Base-by-base conservation (phyloP, 805 yeast genomes). In the Priceomyces medius region DNA sequence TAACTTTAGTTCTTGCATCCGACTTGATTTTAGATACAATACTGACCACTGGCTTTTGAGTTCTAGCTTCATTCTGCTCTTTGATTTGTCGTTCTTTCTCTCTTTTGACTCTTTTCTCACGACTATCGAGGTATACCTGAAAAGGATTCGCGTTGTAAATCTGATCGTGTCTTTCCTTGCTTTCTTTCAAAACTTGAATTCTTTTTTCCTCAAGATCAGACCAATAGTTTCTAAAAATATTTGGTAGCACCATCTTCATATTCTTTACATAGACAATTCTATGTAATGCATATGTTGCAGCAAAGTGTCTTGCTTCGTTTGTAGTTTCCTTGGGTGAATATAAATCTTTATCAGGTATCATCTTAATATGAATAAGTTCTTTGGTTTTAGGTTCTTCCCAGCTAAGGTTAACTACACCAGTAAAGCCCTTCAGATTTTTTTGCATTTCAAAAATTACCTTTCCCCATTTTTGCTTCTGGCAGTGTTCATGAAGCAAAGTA, bases 381-480 rank as follows among this genome's bases (percentile, higher is more conserved):
- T 79, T 79, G 0, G 96, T 81, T 56, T 87, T 88, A 0, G 96
- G 95, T 51, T 91, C 88, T 33, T 77, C 79, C 76, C 83, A 83
- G 2, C 81, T 75, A 14, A 93, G 57, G 10, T 74, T 68, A 0
- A 84, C 88, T 1, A 78, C 69, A 0, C 91, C 88, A 0, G 80
- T 58, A 58, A 82, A 75, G 0, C 95, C 95, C 35, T 52, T 55
- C 31, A 47, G 36, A 5, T 49, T 45, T 47, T 63, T 57, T 33
- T 65, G 74, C 85, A 84, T 82, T 37, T 86, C 90, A 50, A 88
- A 87, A 17, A 76, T 81, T 3, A 88, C 95, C 49, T 83, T 83
- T 44, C 82, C 84, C 99, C 99, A 91, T 62, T 88, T 88, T 44
- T 77, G 80, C 58, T 83, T 85, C 59, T 88, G 97, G 47, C 93